Evolutionary conservation across 306 rosid genomes (phyloP).

Genomic region (Elaeagnus macrophylla): DNA sequence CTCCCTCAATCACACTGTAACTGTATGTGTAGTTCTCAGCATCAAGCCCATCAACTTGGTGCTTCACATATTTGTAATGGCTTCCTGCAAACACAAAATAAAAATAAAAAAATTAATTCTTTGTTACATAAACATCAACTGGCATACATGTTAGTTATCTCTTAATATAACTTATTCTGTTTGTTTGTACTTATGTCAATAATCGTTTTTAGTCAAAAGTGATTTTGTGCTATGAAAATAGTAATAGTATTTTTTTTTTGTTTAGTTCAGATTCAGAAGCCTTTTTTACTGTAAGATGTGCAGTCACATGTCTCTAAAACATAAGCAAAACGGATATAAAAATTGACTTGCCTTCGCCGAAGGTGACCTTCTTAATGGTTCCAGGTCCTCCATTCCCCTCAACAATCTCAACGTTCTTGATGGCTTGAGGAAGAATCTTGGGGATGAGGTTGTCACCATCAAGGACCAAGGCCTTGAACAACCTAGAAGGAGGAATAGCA

Average conservation of each 20-base stretch:
- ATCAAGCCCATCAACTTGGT: constrained; percentile 43
- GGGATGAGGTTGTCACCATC: constrained; percentile 35
- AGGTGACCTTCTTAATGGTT: constrained; percentile 40
- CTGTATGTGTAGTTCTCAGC: constrained; percentile 22
- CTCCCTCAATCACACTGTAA: constrained; percentile 42
- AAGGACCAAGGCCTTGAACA: constrained; percentile 38
- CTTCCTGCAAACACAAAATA: constrained; percentile 8
- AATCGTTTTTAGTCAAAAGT: too few relatives aligned
- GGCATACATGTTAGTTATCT: too few relatives aligned
- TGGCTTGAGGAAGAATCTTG: constrained; percentile 23
- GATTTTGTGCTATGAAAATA: too few relatives aligned
- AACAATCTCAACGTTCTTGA: constrained; percentile 21
- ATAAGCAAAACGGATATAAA: too few relatives aligned
- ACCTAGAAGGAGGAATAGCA: constrained; percentile 27
- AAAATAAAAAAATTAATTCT: too few relatives aligned
- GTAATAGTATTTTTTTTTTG: too few relatives aligned
- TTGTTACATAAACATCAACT: too few relatives aligned
- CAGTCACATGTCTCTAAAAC: too few relatives aligned
- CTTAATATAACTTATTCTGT: too few relatives aligned
- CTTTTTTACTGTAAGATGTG: too few relatives aligned
- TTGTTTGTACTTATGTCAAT: too few relatives aligned
- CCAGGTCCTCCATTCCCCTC: constrained; percentile 52
- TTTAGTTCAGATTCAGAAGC: too few relatives aligned
- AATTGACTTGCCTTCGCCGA: constrained; percentile 30
- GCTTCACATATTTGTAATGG: constrained; percentile 26